Base-by-base conservation (phyloP, 139 green algal genomes). In the Yamagishiella unicocca region DNA sequence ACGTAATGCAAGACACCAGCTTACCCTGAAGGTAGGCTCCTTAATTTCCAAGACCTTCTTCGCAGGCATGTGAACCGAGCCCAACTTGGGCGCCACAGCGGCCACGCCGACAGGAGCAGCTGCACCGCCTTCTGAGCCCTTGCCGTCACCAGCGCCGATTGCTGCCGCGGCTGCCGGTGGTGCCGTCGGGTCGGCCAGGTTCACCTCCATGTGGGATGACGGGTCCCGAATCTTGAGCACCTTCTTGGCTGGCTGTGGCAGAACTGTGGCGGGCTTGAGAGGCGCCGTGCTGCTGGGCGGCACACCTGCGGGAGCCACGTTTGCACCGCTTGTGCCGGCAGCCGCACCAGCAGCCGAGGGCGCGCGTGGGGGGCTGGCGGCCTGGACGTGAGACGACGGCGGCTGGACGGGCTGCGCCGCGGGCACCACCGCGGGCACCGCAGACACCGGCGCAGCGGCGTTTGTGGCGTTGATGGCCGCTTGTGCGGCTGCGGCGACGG, bases 31-130 rank as follows among this genome's bases (percentile, higher is more conserved):
- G 5, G 70, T 62, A 5, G 83, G 83, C 7, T 88, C 83, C 53
- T 88, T 88, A 22, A 88, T 88, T n/a, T 43, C 64, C 14, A 86
- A 64, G 31, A 76, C 43, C 31, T 64, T 62, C 64, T 66, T 77
- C 12, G 45, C 61, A 0, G 58, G 54, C 10, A 61, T 8, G 5
- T 3, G 25, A 46, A 46, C 67, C 19, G 67, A n/a, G n/a, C n/a
- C n/a, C n/a, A n/a, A 2, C 31, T 71, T 75, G 21, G 67, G 25
- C 33, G 40, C 40, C 5, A 46, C 6, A 2, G 7, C n/a, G 5
- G 31, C 17, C 61, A 40, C 46, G 4, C 9, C 42, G n/a, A 8
- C 58, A 5, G 54, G 9, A 22, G 45, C 25, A 5, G 78, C 35
- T 2, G 74, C 46, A 17, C 46, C 74, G 33, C 46, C 37, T 3